Conservation (phyloP, 1,284 basidiomycete species). For the Microstroma glucosiphilum region DNA sequence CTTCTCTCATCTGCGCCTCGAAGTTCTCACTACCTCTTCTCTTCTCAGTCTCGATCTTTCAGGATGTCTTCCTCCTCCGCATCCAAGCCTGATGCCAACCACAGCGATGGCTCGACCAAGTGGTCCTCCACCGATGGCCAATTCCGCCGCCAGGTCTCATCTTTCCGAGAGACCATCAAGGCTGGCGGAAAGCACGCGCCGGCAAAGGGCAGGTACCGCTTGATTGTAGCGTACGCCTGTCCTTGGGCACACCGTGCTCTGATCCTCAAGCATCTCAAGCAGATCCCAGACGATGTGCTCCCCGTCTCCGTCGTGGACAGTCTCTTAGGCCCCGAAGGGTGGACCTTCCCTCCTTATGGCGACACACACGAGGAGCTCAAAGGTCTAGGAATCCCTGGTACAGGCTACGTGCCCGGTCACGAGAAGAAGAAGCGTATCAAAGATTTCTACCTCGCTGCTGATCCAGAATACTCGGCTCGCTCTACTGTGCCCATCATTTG, state of each 20-base stretch:
- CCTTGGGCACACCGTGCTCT: constrained; percentile 89
- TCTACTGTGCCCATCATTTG: constrained; percentile 69
- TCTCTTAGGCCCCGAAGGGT: constrained; percentile 72
- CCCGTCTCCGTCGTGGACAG: constrained; percentile 63
- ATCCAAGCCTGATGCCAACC: background rate
- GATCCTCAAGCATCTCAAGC: constrained; percentile 83
- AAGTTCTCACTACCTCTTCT: too few relatives aligned
- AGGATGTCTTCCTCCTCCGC: too few relatives aligned
- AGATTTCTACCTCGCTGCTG: constrained; percentile 75
- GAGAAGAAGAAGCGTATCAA: constrained; percentile 62
- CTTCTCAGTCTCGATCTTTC: too few relatives aligned
- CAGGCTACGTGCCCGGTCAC: constrained; percentile 42
- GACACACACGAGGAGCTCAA: background rate
- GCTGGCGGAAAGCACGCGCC: constrained; percentile 70
- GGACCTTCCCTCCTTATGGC: constrained; percentile 67
- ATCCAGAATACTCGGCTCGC: constrained; percentile 55
- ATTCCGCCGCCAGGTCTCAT: constrained; percentile 69
- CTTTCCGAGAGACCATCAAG: constrained; percentile 68
- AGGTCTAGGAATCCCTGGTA: constrained; percentile 27
- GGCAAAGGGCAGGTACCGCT: constrained; percentile 63
- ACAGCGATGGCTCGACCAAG: constrained; percentile 31
- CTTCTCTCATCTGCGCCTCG: too few relatives aligned
- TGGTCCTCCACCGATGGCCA: constrained; percentile 63
- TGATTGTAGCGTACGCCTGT: constrained; percentile 49
- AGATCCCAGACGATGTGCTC: constrained; percentile 65